These are phyloP conservation scores for Camellia oleifera DNA, from an alignment of 179 eudicot species.

Conservation along the genomic window DNA sequence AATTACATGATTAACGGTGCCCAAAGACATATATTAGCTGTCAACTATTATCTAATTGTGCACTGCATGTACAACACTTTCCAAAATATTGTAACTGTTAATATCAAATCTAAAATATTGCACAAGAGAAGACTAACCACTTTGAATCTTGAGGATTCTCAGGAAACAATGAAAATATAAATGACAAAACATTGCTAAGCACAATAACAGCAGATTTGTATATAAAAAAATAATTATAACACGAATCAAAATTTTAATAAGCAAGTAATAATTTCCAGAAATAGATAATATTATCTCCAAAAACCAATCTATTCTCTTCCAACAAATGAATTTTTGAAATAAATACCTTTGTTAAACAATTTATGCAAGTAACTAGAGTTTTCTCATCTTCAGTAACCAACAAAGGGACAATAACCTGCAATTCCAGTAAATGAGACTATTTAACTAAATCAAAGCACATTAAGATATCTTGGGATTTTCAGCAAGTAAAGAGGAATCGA, in stretches of 20 bases:
- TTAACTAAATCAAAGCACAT: neutral
- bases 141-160: neutral
- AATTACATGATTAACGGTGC: neutral
- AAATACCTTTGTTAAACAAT: constrained; percentile 89
- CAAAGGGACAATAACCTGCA: constrained; percentile 89
- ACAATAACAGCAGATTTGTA: neutral
- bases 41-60: neutral
- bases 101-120: neutral
- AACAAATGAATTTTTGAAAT: constrained; percentile 3
- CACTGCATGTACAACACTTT: neutral
- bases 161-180: neutral
- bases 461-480: neutral
- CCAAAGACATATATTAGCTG: neutral
- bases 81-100: neutral
- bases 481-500: neutral
- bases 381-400: constrained; percentile 91
- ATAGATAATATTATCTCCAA: constrained; percentile 3
- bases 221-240: neutral
- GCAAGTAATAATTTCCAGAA: neutral
- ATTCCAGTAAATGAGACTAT: constrained; percentile 14
- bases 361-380: constrained; percentile 85
- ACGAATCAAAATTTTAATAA: neutral
- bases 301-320: neutral
- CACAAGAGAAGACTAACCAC: neutral
- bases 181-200: neutral